Evolutionary conservation across 225 moss, liverwort and hornwort genomes (phyloP), one percentile per base, ranked within the genome.

Genomic region (Ulota crispa): DNA sequence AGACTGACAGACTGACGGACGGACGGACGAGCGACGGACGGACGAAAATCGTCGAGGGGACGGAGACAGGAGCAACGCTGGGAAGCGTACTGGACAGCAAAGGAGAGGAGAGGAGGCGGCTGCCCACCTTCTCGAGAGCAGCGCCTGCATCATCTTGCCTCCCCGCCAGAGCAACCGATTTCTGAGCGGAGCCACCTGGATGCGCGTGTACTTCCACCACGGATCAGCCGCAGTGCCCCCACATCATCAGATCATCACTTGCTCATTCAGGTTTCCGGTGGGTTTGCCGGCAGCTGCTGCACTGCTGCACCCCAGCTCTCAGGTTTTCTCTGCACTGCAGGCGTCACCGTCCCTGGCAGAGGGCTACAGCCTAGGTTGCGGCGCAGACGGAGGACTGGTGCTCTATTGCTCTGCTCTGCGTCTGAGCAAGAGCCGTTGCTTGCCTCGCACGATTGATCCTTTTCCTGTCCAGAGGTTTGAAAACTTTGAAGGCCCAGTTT

Each of bases 311-410:
- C 73, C 73, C 55, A 24, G 31, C 26, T n/a, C 34, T 60, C 16
- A 41, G 50, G 30, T 18, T 42, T 57, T 42, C 43, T 75, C 61
- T 30, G 62, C 62, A 45, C 28, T 30, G 45, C 62, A 45, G 30
- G 37, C 75, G 75, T 43, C 20, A 26, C 62, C 9, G 75, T 2
- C 62, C 26, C 75, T 60, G 23, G 28, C 76, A 76, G 43, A 31
- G 76, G 16, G 16, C 76, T 62, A 62, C 47, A 76, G 64, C 76
- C 27, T 76, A 76, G 76, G 64, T 64, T 76, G 76, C 76, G 64
- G 76, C 63, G 76, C 64, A 62, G 76, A 21, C 3, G 20, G 27
- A 9, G 59, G n/a, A n/a, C n/a, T n/a, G n/a, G 59, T 27, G 74
- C 59, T 41, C 27, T 59, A 41, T 27, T 57, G 43, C 30, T 62